A percentile compares a stretch with the other conserved stretches of the same genome.
phyloP scores from a whole-genome alignment of 192 early-diverging fungal genomes.

The Backusella psychrophila region DNA sequence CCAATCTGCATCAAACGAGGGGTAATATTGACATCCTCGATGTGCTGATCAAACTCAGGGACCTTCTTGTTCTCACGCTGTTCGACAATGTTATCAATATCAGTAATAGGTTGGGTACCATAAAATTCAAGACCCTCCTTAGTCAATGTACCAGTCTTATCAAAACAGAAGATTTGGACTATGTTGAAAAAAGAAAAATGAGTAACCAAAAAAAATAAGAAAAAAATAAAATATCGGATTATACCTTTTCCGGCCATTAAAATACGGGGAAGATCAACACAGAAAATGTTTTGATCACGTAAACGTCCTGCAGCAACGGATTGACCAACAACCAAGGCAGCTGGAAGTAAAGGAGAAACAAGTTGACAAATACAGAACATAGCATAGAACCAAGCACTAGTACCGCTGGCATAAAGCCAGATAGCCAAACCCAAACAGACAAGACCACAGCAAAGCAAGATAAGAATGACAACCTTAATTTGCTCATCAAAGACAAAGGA shows the following conservation, averaged over 20 bases:
- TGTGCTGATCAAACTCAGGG: slow-evolving; percentile 25
- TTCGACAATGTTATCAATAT: neutral
- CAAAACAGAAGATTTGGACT: slow-evolving; percentile 69
- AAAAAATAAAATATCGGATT: neutral
- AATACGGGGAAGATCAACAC: slow-evolving; percentile 67
- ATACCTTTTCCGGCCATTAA: slow-evolving; percentile 60
- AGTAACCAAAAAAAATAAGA: neutral
- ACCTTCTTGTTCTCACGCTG: neutral
- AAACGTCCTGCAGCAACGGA: slow-evolving; percentile 59
- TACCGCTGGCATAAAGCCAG: slow-evolving; percentile 40
- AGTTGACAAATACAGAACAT: slow-evolving; percentile 70
- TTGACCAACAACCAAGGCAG: slow-evolving; percentile 69
- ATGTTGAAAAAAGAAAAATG: neutral
- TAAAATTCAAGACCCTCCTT: slow-evolving; percentile 69
- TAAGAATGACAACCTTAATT: slow-evolving; percentile 62
- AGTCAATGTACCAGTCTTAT: slow-evolving; percentile 72
- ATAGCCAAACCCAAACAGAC: slow-evolving; percentile 42
- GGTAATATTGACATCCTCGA: slow-evolving; percentile 10
- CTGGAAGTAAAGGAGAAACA: slow-evolving; percentile 62
- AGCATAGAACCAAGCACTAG: slow-evolving; percentile 61
- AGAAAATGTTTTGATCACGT: slow-evolving; percentile 56
- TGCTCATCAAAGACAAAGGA: slow-evolving; percentile 72
- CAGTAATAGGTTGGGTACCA: slow-evolving; percentile 31
- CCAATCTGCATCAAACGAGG: slow-evolving; percentile 34
- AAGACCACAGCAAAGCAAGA: slow-evolving; percentile 59